Conservation (phyloP, 2,329 filamentous ascomycete species). For the Chaetomiaceae sp. region DNA sequence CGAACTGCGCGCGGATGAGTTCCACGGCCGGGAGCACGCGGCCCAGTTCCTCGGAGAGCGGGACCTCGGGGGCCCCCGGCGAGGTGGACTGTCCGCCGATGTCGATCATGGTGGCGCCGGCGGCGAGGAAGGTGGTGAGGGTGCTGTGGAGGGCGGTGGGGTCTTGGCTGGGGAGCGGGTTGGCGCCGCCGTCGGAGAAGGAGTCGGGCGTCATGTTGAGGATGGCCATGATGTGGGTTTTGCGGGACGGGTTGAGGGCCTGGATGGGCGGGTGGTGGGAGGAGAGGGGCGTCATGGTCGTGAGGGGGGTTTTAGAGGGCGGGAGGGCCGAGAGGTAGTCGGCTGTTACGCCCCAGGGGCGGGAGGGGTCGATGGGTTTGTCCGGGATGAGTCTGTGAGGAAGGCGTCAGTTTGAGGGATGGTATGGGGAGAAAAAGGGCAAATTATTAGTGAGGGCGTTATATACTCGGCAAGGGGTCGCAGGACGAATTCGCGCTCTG, state of each 20-base stretch:
- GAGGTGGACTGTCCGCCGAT: slow-evolving; percentile 91
- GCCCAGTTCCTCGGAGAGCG: slow-evolving; percentile 66
- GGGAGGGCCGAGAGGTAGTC: slow-evolving; percentile 60
- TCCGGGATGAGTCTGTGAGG: slow-evolving; percentile 50
- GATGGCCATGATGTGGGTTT: slow-evolving; percentile 86
- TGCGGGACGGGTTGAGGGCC: slow-evolving; percentile 52
- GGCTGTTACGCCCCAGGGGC: slow-evolving; percentile 57
- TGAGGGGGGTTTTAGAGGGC: slow-evolving; percentile 45
- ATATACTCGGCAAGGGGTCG: slow-evolving; percentile 74
- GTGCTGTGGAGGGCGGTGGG: slow-evolving; percentile 49
- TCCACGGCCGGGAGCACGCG: slow-evolving; percentile 77
- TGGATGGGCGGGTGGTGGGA: slow-evolving; percentile 50
- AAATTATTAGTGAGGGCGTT: background rate
- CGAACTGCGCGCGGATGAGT: slow-evolving; percentile 62
- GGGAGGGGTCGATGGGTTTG: slow-evolving; percentile 47
- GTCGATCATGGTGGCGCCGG: slow-evolving; percentile 81
- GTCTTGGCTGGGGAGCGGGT: slow-evolving; percentile 49
- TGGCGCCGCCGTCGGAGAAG: slow-evolving; percentile 82
- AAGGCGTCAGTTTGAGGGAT: slow-evolving; percentile 15
- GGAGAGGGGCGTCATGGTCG: slow-evolving; percentile 55
- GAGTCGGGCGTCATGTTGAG: slow-evolving; percentile 94
- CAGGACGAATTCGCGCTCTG: slow-evolving; percentile 90
- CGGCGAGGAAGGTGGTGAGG: slow-evolving; percentile 57
- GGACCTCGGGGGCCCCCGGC: slow-evolving; percentile 66
- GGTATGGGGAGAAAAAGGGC: background rate